These are phyloP conservation scores for Calocera cornea DNA, from an alignment of 768 basidiomycete genomes.

Conservation along the genomic window DNA sequence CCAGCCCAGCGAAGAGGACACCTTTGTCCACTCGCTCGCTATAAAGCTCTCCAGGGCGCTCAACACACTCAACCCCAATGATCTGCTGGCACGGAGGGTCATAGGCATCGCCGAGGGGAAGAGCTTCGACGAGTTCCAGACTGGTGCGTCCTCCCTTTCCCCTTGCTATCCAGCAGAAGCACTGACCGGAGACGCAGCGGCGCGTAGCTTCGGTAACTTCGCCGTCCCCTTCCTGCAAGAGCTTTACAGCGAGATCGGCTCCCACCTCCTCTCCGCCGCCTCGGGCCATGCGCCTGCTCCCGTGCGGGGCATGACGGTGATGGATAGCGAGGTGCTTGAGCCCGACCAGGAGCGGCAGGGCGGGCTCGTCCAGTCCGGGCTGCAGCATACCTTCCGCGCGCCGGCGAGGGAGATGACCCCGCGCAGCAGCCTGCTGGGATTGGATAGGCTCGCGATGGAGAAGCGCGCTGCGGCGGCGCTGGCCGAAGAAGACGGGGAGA, in stretches of 20 bases:
- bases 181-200: constrained; percentile 34
- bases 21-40: constrained; percentile 53
- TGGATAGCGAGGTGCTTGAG: constrained; percentile 70
- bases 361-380: constrained; percentile 58
- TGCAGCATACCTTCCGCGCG: constrained; percentile 67
- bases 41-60: constrained; percentile 69
- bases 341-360: constrained; percentile 66
- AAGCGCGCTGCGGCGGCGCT: constrained; percentile 51
- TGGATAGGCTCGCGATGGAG: constrained; percentile 78
- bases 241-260: constrained; percentile 64
- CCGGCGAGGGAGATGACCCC: constrained; percentile 63
- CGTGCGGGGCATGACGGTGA: constrained; percentile 61
- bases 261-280: constrained; percentile 53
- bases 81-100: constrained; percentile 62
- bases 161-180: background rate
- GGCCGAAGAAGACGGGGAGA: constrained; percentile 34
- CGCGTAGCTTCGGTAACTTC: constrained; percentile 76
- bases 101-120: constrained; percentile 68
- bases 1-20: background rate
- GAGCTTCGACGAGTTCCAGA: constrained; percentile 46
- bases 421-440: constrained; percentile 64
- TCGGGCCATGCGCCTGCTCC: constrained; percentile 43
- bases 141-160: constrained; percentile 34
- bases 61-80: constrained; percentile 72
- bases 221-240: constrained; percentile 62